Evolutionary conservation across 2,329 filamentous ascomycete genomes (phyloP), one percentile per base, ranked within the genome.

Genomic region (Nothopassalora personata): DNA sequence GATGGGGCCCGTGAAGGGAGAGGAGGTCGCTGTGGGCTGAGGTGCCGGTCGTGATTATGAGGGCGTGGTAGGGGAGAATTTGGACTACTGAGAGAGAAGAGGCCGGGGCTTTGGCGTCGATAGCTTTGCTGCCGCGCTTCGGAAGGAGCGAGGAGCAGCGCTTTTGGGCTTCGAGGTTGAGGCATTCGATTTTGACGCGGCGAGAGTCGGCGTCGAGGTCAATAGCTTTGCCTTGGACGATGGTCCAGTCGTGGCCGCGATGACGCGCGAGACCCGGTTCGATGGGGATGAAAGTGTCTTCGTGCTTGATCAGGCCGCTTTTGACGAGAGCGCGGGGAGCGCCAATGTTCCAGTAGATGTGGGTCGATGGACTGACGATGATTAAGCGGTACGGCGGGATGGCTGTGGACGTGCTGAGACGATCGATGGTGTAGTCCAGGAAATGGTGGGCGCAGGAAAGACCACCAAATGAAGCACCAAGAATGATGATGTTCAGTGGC

Each of bases 301-400:
- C 63, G 43, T 72, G 67, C 5, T 69, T 66, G 33, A 75, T 66
- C 27, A 72, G 61, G n/a, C 68, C 65, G 15, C 70, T 63, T 13
- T 70, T 70, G 8, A 75, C 72, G 6, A 77, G 56, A 5, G 72
- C 72, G 8, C 74, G 71, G 23, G 74, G 72, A 51, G 62, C 74
- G 57, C 60, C 72, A 28, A 74, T 71, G 60, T 75, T 74, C 73
- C 71, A 74, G 64, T 73, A 74, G 36, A 76, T 59, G 66, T 73
- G 67, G 53, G 71, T 69, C 0, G 72, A 71, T 4, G 74, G 65
- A 11, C 67, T 69, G 54, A 75, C 60, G 33, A 77, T 58, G 31
- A 75, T 62, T 10, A 76, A 61, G 30, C 72, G 68, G 60, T 75
- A 74, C 31, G 54, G 64, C 2, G 66, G 65, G 8, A 64, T 63